phyloP scores from a whole-genome alignment of 2,329 filamentous ascomycete genomes.

The Penicillium corylophilum region DNA sequence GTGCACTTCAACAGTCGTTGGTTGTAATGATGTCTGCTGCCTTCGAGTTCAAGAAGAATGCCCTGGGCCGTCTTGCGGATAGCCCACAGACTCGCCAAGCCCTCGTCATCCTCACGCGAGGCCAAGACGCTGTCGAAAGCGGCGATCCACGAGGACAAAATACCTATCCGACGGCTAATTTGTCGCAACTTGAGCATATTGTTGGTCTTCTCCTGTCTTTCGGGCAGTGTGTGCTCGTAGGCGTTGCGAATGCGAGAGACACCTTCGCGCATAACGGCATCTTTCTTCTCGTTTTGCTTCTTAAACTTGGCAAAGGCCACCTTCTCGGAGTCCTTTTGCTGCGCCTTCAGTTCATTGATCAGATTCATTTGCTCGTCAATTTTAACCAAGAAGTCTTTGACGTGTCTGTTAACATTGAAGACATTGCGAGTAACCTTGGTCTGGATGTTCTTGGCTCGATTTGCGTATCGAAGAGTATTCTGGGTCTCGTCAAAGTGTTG shows the following conservation, averaged over 20 bases:
- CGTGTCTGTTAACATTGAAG: constrained; percentile 97
- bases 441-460: constrained; percentile 98
- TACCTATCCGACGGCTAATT: constrained; percentile 78
- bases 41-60: constrained; percentile 83
- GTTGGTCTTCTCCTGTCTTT: constrained; percentile 74
- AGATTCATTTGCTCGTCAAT: constrained; percentile 98
- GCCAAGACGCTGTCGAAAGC: constrained; percentile 85
- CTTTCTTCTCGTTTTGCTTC: constrained; percentile 84
- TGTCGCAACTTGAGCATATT: constrained; percentile 80
- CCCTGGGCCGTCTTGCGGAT: constrained; percentile 88
- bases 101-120: constrained; percentile 64
- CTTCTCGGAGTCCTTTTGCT: constrained; percentile 85
- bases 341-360: constrained; percentile 91
- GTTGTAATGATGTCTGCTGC: constrained; percentile 86
- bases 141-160: constrained; percentile 89
- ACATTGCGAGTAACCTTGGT: constrained; percentile 99
- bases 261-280: constrained; percentile 72
- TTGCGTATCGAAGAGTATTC: constrained; percentile 95
- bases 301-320: constrained; percentile 83
- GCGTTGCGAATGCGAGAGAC: constrained; percentile 75
- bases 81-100: constrained; percentile 64
- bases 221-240: constrained; percentile 74
- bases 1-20: constrained; percentile 75
- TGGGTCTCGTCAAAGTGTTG: constrained; percentile 98
- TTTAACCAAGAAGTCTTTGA: constrained; percentile 98